Evolutionary conservation across 139 green algal species (phyloP), one percentile per base, ranked within the genome.

Genomic region (Coelastrella sp.): DNA sequence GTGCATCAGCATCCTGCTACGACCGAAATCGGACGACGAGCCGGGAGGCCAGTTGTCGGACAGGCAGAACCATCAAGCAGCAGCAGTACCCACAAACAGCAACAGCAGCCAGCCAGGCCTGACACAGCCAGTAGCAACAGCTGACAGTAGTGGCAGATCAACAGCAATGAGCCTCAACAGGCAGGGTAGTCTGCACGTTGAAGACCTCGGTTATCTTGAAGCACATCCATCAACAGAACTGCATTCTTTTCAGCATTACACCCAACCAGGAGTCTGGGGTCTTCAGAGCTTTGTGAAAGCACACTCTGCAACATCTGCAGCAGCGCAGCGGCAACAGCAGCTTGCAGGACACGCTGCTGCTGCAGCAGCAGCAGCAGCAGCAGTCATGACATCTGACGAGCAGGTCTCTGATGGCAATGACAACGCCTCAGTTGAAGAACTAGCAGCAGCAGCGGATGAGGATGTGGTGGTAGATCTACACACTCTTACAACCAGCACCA

Each of bases 1-100:
- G 60, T 84, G 78, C 25, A n/a, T 84, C 25, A 76, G 38, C 1
- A 72, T 84, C 8, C 78, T 84, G 4, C 60, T 84, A 34, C 19
- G 19, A 40, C 78, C 78, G 21, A 21, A 27, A n/a, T n/a, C n/a
- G n/a, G n/a, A n/a, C n/a, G n/a, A n/a, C n/a, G n/a, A n/a, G n/a
- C n/a, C n/a, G n/a, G n/a, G n/a, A n/a, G n/a, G n/a, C n/a, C n/a
- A n/a, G n/a, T n/a, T n/a, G n/a, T n/a, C n/a, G n/a, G n/a, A n/a
- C n/a, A n/a, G n/a, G n/a, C n/a, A n/a, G n/a, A n/a, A n/a, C n/a
- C n/a, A n/a, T n/a, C n/a, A n/a, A 82, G 75, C 53, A 69, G 75
- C 50, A 81, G 74, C 27, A 81, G 27, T 43, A 80, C 30, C 45
- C 8, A 13, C 30, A 27, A 2, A 4, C 32, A 17, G n/a, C 25